Evolutionary conservation across 2,329 filamentous ascomycete genomes (phyloP), one percentile per base, ranked within the genome.

Genomic region (Arthrobotrys sphaeroides): DNA sequence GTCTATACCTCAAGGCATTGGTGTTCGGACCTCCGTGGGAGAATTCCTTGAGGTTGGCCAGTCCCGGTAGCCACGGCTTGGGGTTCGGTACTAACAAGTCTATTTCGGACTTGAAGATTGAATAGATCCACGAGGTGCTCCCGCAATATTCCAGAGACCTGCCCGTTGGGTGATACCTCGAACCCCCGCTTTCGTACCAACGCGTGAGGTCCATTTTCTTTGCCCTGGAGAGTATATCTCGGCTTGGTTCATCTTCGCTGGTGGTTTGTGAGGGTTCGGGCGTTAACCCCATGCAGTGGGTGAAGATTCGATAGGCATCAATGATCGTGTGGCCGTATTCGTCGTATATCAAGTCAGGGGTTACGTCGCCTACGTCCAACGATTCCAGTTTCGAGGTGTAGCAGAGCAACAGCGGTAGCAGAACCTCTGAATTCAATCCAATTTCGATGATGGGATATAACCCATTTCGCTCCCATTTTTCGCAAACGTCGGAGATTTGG

Each of bases 391-490:
- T 60, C 5, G 26, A 4, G 5, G 65, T 42, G 10, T 40, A 33
- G 31, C 42, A 68, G 28, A 68, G 53, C n/a, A 68, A 7, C 7
- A 68, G 6, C n/a, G 65, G 53, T 13, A 68, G 51, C 0, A 68
- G 42, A n/a, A 53, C 53, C 22, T 68, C 65, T 13, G 65, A 68
- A 24, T 68, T 68, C 10, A 68, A 18, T 0, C 65, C 65, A 38
- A 13, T 2, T 28, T 42, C 7, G 24, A 60, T 60, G 4, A 38
- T 38, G 5, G 2, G 1, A 31, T 55, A 55, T 18, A 43, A 18
- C 4, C 7, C 2, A 12, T 31, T 18, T 5, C 42, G 22, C 3
- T 31, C 12, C 36, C 38, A 31, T 43, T 24, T 60, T 12, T 60
- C 22, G n/a, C 36, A 47, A 9, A 43, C 28, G 1, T 24, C 43